A percentile compares a stretch with the other conserved stretches of the same genome.
Evolutionary conservation across 805 yeast genomes (phyloP).

Genomic region (Saturnispora besseyi): DNA sequence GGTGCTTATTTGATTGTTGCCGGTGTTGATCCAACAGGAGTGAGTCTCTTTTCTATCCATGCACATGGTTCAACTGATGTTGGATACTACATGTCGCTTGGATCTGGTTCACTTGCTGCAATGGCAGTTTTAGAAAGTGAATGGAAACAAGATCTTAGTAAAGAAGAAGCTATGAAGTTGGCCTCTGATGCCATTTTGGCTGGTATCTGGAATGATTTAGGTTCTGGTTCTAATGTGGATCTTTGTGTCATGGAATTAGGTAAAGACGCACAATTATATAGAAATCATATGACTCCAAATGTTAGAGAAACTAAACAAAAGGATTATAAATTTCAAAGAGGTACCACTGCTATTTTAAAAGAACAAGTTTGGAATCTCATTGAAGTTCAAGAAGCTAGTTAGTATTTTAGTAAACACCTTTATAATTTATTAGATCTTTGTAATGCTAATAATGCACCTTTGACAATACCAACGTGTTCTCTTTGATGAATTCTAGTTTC

Average conservation of each 20-base stretch:
- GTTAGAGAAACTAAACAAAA: constrained; percentile 73
- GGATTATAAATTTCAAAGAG: constrained; percentile 79
- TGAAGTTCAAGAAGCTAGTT: constrained; percentile 54
- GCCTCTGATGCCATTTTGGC: constrained; percentile 92
- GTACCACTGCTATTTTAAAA: constrained; percentile 83
- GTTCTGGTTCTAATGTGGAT: constrained; percentile 97
- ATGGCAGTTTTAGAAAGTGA: constrained; percentile 92
- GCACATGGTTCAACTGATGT: constrained; percentile 98
- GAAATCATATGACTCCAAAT: constrained; percentile 90
- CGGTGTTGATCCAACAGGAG: constrained; percentile 94
- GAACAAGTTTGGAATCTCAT: constrained; percentile 57
- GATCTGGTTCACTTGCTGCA: constrained; percentile 97
- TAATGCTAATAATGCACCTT: constrained; percentile 68
- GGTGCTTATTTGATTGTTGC: constrained; percentile 99
- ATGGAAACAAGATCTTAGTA: constrained; percentile 71
- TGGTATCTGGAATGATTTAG: constrained; percentile 98
- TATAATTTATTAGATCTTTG: constrained; percentile 15
- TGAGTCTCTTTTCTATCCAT: constrained; percentile 84
- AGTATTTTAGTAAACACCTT: background rate
- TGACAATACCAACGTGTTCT: constrained; percentile 90
- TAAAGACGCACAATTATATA: constrained; percentile 71
- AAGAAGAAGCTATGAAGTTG: constrained; percentile 84
- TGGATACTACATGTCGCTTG: constrained; percentile 85
- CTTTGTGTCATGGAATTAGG: constrained; percentile 94
- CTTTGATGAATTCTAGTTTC: constrained; percentile 72